Conservation (phyloP, 495 filamentous ascomycete species). For the Hypoxylon lienhwacheense region DNA sequence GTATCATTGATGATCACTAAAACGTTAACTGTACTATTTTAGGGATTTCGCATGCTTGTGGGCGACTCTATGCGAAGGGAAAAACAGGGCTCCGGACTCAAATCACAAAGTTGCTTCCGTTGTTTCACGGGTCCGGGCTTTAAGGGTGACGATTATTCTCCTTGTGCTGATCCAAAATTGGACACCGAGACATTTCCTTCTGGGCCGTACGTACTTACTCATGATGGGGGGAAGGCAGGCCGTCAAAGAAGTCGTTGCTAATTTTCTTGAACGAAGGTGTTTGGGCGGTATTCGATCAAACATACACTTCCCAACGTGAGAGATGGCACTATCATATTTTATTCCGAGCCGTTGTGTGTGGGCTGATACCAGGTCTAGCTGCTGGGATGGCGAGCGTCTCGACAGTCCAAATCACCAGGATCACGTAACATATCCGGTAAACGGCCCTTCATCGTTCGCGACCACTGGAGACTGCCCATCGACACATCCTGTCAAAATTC, state of each 20-base stretch:
- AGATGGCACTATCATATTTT: slow-evolving; percentile 2
- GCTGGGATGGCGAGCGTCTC: slow-evolving; percentile 45
- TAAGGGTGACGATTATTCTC: slow-evolving; percentile 42
- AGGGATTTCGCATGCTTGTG: slow-evolving; percentile 45
- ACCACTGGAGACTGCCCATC: slow-evolving; percentile 46
- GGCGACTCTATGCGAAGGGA: slow-evolving; percentile 39
- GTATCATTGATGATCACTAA: neutral
- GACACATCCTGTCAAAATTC: slow-evolving; percentile 48
- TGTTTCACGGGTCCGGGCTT: slow-evolving; percentile 48
- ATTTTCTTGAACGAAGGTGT: too few relatives aligned
- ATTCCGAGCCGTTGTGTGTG: neutral
- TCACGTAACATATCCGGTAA: slow-evolving; percentile 46
- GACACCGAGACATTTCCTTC: slow-evolving; percentile 42
- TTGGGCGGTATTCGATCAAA: slow-evolving; percentile 48
- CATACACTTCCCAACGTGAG: slow-evolving; percentile 48
- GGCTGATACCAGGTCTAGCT: slow-evolving; percentile 25
- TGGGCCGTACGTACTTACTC: too few relatives aligned
- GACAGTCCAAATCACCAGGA: slow-evolving; percentile 46
- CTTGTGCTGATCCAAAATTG: slow-evolving; percentile 38
- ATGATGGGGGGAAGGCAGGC: too few relatives aligned
- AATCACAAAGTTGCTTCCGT: slow-evolving; percentile 48
- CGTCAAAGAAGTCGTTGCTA: too few relatives aligned
- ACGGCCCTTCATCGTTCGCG: slow-evolving; percentile 40
- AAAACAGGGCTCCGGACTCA: slow-evolving; percentile 32
- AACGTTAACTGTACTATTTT: neutral